Base-by-base conservation (phyloP, 768 basidiomycete species). In the Boletus rufocinnamomeus region DNA sequence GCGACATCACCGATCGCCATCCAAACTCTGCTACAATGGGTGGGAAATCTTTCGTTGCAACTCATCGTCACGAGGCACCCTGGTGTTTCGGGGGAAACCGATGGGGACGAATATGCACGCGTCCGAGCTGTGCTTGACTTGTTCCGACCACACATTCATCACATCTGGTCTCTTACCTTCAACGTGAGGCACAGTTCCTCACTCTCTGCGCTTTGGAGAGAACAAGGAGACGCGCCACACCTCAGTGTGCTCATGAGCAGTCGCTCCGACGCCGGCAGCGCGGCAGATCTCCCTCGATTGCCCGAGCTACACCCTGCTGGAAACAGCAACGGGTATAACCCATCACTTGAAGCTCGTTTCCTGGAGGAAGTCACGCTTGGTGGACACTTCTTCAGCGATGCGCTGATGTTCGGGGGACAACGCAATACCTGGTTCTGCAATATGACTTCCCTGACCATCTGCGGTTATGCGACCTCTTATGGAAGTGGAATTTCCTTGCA, bases 141-240 rank as follows among this genome's bases (percentile, higher is more conserved):
- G 28, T 28, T 61, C 21, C 28, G 27, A 32, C 23, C 58, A 50
- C 47, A 40, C 6, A 46, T 52, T 23, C 30, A 27, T 46, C 58
- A 48, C 6, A 54, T 21, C 7, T 37, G 40, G 51, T 60, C 58
- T n/a, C 58, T 60, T 6, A 34, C 38, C 8, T 52, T 60, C 50
- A 27, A 43, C 8, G 37, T 52, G 28, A 46, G 11, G 27, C 19
- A 60, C 30, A 52, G 25, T 19, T 52, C 58, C 21, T 60, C 48
- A 2, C 30, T 60, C 1, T 38, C 59, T 7, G 37, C n/a, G 6
- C n/a, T 61, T 6, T 54, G 59, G 59, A 60, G 58, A 50, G 44
- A 60, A 37, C 16, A 41, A 52, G 44, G 50, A 16, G 49, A 59
- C 38, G 49, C 48, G 21, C 35, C 45, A 32, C 19, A 16, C n/a